Evolutionary conservation across 139 green algal genomes (phyloP), one percentile per base, ranked within the genome.

Genomic region (Picochlorum sp.): DNA sequence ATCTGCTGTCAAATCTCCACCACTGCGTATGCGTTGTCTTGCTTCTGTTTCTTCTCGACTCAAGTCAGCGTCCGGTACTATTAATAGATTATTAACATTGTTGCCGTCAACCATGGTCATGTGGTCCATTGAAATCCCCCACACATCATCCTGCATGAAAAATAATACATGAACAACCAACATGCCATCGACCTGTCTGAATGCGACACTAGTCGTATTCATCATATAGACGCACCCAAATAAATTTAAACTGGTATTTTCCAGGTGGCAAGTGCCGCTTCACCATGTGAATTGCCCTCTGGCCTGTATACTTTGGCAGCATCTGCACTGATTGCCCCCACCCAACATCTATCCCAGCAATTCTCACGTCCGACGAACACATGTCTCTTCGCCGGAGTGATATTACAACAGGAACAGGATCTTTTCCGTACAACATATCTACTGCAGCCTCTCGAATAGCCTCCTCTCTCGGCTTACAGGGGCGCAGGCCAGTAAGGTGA

Each of bases 271-370:
- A 69, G 10, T 69, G 11, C 44, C 81, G 68, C 16, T 54, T 24
- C 28, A 79, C 20, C 28, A 70, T 75, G 10, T 14, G 16, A 45
- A 15, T 62, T 6, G 28, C 11, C 9, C 68, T 50, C 18, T 69
- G 57, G 28, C 37, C n/a, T 49, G 57, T 7, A 44, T 86, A 74
- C 10, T 55, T 63, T 50, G 71, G 45, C 16, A 21, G 23, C 73
- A 95, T 54, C 31, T 74, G 68, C 44, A 92, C 49, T 31, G 68
- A 70, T 58, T 79, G 66, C 45, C 89, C 83, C 91, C 91, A 97
- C 1, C 91, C 91, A n/a, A 97, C 83, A 64, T 97, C 91, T 69
- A 97, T 77, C 0, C 91, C 91, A 23, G 91, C 90, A 28, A 96
- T 69, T 82, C 91, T 75, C 11, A 74, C 59, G n/a, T 16, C 28